Base-by-base conservation (phyloP, 176 grass and related monocot genomes). In the Rhynchospora breviuscula region DNA sequence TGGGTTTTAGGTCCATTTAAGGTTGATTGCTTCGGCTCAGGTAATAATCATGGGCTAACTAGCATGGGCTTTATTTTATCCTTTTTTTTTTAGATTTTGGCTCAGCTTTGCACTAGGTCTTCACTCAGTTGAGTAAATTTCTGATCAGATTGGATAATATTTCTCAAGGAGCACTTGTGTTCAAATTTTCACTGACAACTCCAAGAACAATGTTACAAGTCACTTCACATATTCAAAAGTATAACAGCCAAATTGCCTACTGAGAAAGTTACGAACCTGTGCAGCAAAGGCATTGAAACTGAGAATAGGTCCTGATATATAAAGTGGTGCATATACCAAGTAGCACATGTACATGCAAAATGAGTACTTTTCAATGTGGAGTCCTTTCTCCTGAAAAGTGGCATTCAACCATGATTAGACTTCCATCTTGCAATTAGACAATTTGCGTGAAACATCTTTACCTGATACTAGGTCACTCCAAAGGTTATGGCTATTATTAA, bases 261-360 rank as follows among this genome's bases (percentile, higher is more conserved):
- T 48, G 31, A 59, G 67, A 61, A 81, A 51, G 59, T 57, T 29
- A 87, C 87, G 8, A 81, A 98, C 95, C 92, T 98, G 95, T 76
- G 87, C 67, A 80, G 91, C 89, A 90, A 98, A 98, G 21, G 95
- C 92, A 85, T 98, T 98, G 86, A 90, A 98, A 71, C 92, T 88
- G 78, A 95, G 83, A 91, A 91, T 88, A 84, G 95, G 95, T 57
- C 95, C 95, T 70, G 91, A 91, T 78, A 98, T 98, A 85, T 98
- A 98, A 18, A 93, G 89, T 33, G 95, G 91, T 82, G 92, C 91
- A 87, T 95, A 98, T 84, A 90, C 93, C 88, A 98, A 89, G 67
- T 98, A 95, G 80, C 92, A 98, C 52, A 95, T 87, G 88, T 98
- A 95, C 6, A 76, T 93, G 78, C 83, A 77, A 83, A 93, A 98